These are phyloP conservation scores for Cyberlindnera maritima DNA, from an alignment of 805 yeast genomes.

Conservation along the genomic window DNA sequence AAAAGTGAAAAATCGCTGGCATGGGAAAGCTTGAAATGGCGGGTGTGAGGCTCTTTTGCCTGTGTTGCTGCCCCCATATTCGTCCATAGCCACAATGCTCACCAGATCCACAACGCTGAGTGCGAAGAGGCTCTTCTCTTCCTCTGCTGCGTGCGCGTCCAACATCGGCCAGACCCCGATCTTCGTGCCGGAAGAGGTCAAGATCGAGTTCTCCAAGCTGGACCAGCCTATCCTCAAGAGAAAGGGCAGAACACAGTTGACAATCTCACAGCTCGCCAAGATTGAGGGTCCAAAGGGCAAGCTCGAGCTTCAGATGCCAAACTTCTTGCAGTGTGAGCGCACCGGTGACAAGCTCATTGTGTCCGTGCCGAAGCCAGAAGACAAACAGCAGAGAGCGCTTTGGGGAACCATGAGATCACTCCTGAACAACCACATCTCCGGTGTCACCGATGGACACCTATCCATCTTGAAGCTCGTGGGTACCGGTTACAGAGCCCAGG, in stretches of 20 bases:
- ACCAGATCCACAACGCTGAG: slow-evolving; percentile 6
- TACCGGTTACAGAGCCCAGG: slow-evolving; percentile 89
- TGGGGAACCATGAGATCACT: slow-evolving; percentile 94
- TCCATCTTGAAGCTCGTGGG: slow-evolving; percentile 88
- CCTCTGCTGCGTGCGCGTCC: slow-evolving; percentile 38
- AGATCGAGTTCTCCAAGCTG: slow-evolving; percentile 44
- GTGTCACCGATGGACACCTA: slow-evolving; percentile 92
- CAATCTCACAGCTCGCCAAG: slow-evolving; percentile 55
- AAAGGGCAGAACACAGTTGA: slow-evolving; percentile 61
- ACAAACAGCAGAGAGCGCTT: slow-evolving; percentile 74
- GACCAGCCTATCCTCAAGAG: slow-evolving; percentile 57
- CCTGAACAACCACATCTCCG: slow-evolving; percentile 73
- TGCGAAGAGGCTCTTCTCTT: slow-evolving; percentile 34
- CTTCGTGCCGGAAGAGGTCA: slow-evolving; percentile 59
- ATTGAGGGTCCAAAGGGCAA: slow-evolving; percentile 79
- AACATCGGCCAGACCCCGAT: slow-evolving; percentile 84
- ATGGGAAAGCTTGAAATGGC: not conserved
- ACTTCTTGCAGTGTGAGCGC: slow-evolving; percentile 53
- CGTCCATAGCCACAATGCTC: slow-evolving; percentile 4
- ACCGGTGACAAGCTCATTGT: slow-evolving; percentile 46
- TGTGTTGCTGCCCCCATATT: not conserved
- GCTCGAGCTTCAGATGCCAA: slow-evolving; percentile 63
- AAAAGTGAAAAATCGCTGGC: slow-evolving; percentile 1
- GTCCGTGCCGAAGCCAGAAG: slow-evolving; percentile 50
- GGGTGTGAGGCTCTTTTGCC: not conserved